Base-by-base conservation (phyloP, 495 filamentous ascomycete genomes). In the Annulohypoxylon bovei region DNA sequence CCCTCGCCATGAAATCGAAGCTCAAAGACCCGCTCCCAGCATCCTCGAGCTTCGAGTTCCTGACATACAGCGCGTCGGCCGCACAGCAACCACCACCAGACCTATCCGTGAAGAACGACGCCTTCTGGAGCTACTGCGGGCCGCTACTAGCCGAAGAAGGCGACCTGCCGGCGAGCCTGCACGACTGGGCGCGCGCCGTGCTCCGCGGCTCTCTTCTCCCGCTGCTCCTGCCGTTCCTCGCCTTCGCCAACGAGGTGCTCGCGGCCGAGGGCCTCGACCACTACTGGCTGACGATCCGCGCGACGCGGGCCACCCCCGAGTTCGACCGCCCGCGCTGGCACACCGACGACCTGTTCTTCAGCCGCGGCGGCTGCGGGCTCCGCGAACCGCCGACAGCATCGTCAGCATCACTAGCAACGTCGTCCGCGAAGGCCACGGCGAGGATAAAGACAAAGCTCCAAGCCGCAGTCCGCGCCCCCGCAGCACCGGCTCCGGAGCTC, bases 211-310 rank as follows among this genome's bases (percentile, higher is more conserved):
- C 75, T 30, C 30, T 75, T 0, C 62, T 72, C 32, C 66, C 72
- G 1, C 62, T 66, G 0, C 61, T 79, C 12, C 55, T 73, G 46
- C 76, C 74, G 5, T 68, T 78, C 40, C 65, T 79, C 23, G 30
- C 60, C 23, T 78, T 69, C 47, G 65, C 58, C 49, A 73, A 77
- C 57, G 46, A 62, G 16, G 60, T 76, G 49, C 46, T 79, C 54
- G 23, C 32, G 16, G 23, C 65, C 16, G 66, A 72, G 44, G 67
- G 59, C 35, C 59, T 76, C 6, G 60, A 69, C 27, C 69, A 78
- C 66, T 79, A 78, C 67, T 78, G 76, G 77, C 55, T 79, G 35
- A 77, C 76, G 2, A 68, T 79, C 64, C 77, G 77, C 44, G 75
- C 77, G 22, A 76, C 76, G 2, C 70, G 70, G 37, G 75, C 76